Evolutionary conservation across 73 alveolate genomes (phyloP).

Genomic region (Paraurostyla sp.): DNA sequence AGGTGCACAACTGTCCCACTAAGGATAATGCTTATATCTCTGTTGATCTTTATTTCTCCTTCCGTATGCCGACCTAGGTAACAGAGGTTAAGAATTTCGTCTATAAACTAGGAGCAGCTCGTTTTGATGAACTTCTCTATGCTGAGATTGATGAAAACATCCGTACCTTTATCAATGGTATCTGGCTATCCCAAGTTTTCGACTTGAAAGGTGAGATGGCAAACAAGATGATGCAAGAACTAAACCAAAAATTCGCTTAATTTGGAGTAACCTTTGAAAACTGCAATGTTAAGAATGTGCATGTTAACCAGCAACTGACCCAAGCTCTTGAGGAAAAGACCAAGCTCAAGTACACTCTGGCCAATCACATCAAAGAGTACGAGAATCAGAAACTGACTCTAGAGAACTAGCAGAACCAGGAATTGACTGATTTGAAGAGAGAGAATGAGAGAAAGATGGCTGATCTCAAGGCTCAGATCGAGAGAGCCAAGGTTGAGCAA

Average conservation of each 20-base stretch:
- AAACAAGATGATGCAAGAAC: constrained; percentile 58
- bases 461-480: constrained; percentile 54
- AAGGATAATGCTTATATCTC: constrained; percentile 77
- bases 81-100: constrained; percentile 68
- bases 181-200: constrained; percentile 65
- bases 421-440: constrained; percentile 71
- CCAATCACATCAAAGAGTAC: constrained; percentile 65
- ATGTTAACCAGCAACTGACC: constrained; percentile 56
- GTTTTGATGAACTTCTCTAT: constrained; percentile 73
- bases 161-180: constrained; percentile 73
- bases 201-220: constrained; percentile 82
- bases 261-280: constrained; percentile 77
- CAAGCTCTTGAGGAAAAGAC: constrained; percentile 77
- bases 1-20: constrained; percentile 79
- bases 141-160: constrained; percentile 80
- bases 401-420: constrained; percentile 71
- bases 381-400: constrained; percentile 70
- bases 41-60: constrained; percentile 74
- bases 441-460: constrained; percentile 67
- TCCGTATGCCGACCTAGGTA: constrained; percentile 70
- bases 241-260: constrained; percentile 64
- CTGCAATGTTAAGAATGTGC: constrained; percentile 69
- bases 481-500: constrained; percentile 70
- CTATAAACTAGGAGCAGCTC: constrained; percentile 74
- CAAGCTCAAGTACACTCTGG: constrained; percentile 59